These are phyloP conservation scores for Naganishia onofrii DNA, from an alignment of 768 basidiomycete genomes.

Conservation along the genomic window DNA sequence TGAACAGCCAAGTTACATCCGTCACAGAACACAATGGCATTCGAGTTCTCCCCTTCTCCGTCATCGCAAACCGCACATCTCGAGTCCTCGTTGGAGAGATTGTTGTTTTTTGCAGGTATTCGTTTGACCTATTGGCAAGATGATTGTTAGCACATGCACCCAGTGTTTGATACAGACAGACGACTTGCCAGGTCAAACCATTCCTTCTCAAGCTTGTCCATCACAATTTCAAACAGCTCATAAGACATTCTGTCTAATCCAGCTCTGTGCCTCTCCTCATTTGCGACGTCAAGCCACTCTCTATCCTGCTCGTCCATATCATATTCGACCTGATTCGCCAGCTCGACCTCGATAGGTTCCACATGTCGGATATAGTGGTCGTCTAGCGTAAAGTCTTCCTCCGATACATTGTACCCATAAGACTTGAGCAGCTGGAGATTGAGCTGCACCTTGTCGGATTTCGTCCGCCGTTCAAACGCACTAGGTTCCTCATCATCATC, in stretches of 20 bases:
- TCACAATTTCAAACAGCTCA: constrained; percentile 90
- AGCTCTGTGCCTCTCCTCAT: constrained; percentile 70
- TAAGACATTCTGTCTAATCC: constrained; percentile 69
- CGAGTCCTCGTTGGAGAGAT: constrained; percentile 88
- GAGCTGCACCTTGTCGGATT: constrained; percentile 17
- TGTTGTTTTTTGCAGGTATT: constrained; percentile 76
- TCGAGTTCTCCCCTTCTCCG: constrained; percentile 96
- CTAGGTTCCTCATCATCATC: constrained; percentile 40
- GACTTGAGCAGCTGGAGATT: background rate
- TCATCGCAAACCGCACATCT: constrained; percentile 97
- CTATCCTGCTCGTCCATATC: constrained; percentile 99
- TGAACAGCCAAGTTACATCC: constrained; percentile 99
- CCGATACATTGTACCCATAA: constrained; percentile 17
- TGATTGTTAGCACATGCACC: background rate
- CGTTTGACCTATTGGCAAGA: constrained; percentile 70
- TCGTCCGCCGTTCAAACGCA: constrained; percentile 30
- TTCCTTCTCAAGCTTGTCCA: constrained; percentile 98
- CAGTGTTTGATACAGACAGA: too few species aligned
- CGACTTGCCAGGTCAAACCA: constrained; percentile 85
- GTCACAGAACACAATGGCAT: constrained; percentile 98
- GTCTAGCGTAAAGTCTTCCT: constrained; percentile 63
- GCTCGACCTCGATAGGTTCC: constrained; percentile 91
- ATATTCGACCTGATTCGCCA: constrained; percentile 92
- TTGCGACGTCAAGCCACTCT: constrained; percentile 87
- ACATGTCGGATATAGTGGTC: constrained; percentile 81